A percentile compares a stretch with the other conserved stretches of the same genome.
Evolutionary conservation across 73 alveolate species (phyloP).

Genomic region (Blepharisma stoltei): DNA sequence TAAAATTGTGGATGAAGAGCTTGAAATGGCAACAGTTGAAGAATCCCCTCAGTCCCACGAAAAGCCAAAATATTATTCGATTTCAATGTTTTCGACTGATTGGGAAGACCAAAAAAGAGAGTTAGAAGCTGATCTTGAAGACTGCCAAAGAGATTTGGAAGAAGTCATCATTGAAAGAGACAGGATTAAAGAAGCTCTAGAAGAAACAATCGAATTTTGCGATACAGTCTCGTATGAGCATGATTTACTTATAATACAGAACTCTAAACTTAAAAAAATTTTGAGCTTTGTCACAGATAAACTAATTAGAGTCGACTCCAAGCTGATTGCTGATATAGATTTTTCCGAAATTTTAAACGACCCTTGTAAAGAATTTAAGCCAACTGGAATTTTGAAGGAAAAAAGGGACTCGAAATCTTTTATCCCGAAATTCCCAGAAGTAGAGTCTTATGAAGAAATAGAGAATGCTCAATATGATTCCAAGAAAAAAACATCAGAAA

Average conservation of each 20-base stretch:
- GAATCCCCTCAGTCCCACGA: slow-evolving; percentile 1
- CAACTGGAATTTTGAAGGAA: slow-evolving; percentile 18
- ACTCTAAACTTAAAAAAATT: slow-evolving; percentile 18
- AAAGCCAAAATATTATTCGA: background rate
- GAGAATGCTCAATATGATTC: background rate
- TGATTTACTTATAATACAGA: slow-evolving; percentile 19
- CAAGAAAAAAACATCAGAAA: background rate
- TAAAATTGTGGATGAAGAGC: background rate
- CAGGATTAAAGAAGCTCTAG: slow-evolving; percentile 23
- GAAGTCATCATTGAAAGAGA: background rate
- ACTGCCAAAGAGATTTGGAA: background rate
- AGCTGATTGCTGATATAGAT: background rate
- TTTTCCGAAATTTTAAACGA: slow-evolving; percentile 6
- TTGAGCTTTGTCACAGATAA: slow-evolving; percentile 11
- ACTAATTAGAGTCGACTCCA: background rate
- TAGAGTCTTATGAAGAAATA: no score
- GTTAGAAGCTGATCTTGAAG: background rate
- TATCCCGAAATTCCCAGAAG: no score
- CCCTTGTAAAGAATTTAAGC: slow-evolving; percentile 24
- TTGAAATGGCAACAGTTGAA: slow-evolving; percentile 12
- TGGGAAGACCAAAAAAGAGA: background rate
- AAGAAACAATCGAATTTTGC: slow-evolving; percentile 22
- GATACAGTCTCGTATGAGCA: slow-evolving; percentile 18
- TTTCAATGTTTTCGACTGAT: background rate
- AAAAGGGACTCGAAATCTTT: background rate